Evolutionary conservation across 2,329 filamentous ascomycete species (phyloP).

Genomic region (Colletotrichum sp.): DNA sequence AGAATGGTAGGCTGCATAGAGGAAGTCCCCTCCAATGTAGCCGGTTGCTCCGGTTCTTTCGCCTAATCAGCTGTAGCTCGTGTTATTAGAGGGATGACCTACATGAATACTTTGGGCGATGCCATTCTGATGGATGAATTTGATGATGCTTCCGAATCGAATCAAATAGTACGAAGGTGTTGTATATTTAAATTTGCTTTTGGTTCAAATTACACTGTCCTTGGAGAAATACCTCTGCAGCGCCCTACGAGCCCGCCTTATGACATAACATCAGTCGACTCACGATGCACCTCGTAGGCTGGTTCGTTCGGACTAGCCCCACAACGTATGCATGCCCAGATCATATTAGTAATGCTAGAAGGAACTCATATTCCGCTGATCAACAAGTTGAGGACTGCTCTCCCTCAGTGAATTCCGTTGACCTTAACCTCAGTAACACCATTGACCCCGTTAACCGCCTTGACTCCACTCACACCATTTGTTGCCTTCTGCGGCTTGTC

Average conservation of each 20-base stretch:
- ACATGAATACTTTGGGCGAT: background rate
- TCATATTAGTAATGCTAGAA: background rate
- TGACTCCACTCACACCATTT: background rate
- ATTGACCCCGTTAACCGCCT: slow-evolving; percentile 3
- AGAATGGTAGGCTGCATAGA: background rate
- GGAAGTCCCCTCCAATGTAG: background rate
- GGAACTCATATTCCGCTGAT: background rate
- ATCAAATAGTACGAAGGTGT: too few relatives aligned
- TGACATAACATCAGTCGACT: background rate
- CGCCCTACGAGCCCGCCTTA: background rate
- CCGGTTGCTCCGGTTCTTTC: background rate
- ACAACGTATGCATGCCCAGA: background rate
- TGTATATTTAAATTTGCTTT: too few relatives aligned
- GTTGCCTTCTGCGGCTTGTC: background rate
- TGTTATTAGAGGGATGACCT: rapidly evolving
- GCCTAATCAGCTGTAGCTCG: background rate
- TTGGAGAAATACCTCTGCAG: background rate
- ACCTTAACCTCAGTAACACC: background rate
- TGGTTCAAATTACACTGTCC: too few relatives aligned
- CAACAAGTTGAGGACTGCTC: background rate
- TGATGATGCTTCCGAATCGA: too few relatives aligned
- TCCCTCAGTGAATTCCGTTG: background rate
- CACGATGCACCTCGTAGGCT: background rate
- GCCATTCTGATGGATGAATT: background rate
- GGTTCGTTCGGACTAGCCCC: background rate